Conservation (phyloP, 441 rosid genomes). For the Euphorbia celastroides region DNA sequence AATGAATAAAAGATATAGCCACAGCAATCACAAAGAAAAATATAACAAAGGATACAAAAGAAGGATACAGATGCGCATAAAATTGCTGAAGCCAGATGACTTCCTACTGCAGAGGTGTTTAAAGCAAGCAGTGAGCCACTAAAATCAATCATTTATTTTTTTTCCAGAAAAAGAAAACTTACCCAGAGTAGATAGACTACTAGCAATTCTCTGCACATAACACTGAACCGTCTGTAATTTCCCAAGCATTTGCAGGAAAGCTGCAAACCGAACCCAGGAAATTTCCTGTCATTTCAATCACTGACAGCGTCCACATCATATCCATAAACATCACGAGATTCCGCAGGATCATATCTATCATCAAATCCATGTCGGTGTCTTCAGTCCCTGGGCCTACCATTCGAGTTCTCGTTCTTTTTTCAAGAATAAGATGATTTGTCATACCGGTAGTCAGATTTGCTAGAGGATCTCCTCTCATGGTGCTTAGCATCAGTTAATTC, state of each 20-base stretch:
- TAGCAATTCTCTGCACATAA: slow-evolving; percentile 8
- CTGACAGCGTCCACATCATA: slow-evolving; percentile 22
- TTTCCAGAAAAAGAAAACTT: slow-evolving; percentile 19
- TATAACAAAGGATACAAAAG: slow-evolving; percentile 66
- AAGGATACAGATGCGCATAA: slow-evolving; percentile 74
- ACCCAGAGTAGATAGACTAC: slow-evolving; percentile 22
- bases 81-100: slow-evolving; percentile 51
- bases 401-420: slow-evolving; percentile 20
- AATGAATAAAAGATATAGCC: background rate
- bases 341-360: slow-evolving; percentile 76
- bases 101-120: slow-evolving; percentile 58
- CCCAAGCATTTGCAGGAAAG: slow-evolving; percentile 9
- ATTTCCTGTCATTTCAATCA: slow-evolving; percentile 16
- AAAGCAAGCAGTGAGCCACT: slow-evolving; percentile 8
- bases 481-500: slow-evolving; percentile 25
- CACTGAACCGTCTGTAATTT: slow-evolving; percentile 1
- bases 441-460: slow-evolving; percentile 25
- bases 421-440: slow-evolving; percentile 32
- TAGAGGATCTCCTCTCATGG: slow-evolving; percentile 36
- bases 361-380: slow-evolving; percentile 38
- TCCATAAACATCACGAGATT: slow-evolving; percentile 30
- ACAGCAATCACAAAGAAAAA: slow-evolving; percentile 15
- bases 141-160: slow-evolving; percentile 1
- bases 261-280: slow-evolving; percentile 14
- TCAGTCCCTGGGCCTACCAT: slow-evolving; percentile 20